phyloP scores from a whole-genome alignment of 148 eudicot species.

The Pharnaceum exiguum region DNA sequence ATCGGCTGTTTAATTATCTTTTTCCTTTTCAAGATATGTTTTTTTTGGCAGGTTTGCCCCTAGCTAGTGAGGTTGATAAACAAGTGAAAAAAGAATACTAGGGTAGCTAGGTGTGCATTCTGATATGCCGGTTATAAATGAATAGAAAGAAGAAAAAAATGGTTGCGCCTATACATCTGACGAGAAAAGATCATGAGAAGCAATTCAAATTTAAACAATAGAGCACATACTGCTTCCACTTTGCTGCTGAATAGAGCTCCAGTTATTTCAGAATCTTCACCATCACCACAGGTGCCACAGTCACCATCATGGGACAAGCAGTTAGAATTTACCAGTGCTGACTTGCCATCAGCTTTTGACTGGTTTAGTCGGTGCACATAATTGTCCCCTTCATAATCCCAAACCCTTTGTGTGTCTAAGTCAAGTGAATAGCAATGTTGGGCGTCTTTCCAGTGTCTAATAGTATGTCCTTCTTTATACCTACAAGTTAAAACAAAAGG shows the following conservation, averaged over 20 bases:
- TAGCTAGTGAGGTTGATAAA: too few species aligned
- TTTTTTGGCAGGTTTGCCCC: too few species aligned
- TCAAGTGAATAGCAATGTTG: conserved; percentile 89
- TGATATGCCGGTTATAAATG: too few species aligned
- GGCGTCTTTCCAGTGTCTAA: conserved; percentile 74
- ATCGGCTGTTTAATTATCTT: too few species aligned
- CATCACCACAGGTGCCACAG: conserved; percentile 57
- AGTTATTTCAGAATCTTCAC: conserved; percentile 64
- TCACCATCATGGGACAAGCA: conserved; percentile 57
- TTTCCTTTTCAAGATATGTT: too few species aligned
- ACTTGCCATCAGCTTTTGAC: conserved; percentile 72
- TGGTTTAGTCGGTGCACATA: conserved; percentile 93
- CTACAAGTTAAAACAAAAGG: conserved; percentile 30
- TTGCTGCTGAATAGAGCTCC: conserved; percentile 80
- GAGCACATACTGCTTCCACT: conserved; percentile 61
- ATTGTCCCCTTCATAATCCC: conserved; percentile 93
- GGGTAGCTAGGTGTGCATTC: too few species aligned
- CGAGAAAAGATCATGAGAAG: background rate
- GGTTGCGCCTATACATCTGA: too few species aligned
- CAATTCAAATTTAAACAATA: background rate
- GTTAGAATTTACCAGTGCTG: conserved; percentile 34
- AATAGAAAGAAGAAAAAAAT: too few species aligned
- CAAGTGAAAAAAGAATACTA: too few species aligned
- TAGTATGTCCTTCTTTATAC: conserved; percentile 82
- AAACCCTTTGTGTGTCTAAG: conserved; percentile 79